Conservation (phyloP, 441 rosid genomes). For the Pelargonium myrrhifolium region DNA sequence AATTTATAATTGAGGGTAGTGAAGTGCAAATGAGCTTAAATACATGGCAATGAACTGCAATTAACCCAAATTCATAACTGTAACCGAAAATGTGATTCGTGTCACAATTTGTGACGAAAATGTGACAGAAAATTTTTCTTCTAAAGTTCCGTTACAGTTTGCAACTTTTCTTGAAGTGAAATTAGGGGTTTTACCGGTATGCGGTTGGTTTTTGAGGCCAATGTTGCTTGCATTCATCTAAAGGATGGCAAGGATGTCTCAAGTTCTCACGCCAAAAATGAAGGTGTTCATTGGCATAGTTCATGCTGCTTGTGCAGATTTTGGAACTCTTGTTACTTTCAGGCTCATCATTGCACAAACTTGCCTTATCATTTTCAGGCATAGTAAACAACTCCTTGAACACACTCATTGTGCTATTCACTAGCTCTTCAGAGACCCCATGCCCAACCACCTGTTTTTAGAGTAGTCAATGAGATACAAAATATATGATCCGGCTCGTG, state of each 20-base stretch:
- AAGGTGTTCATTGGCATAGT: constrained; percentile 18
- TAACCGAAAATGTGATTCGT: no score
- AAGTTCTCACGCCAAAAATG: constrained; percentile 35
- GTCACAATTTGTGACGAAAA: no score
- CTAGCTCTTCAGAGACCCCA: constrained; percentile 21
- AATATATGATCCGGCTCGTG: no score
- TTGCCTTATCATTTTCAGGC: constrained; percentile 6
- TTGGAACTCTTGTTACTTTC: constrained; percentile 1
- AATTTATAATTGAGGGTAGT: no score
- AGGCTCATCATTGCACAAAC: constrained; percentile 8
- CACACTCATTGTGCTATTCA: constrained; percentile 20
- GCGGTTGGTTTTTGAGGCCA: constrained; percentile 38
- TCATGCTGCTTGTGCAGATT: constrained; percentile 19
- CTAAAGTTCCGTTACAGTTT: no score
- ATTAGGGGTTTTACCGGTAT: no score
- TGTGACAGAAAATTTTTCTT: no score
- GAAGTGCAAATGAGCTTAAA: no score
- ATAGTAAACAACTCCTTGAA: constrained; percentile 22
- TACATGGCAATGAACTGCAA: no score
- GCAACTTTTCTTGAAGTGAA: no score
- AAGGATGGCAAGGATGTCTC: constrained; percentile 34
- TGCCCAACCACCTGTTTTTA: constrained; percentile 22
- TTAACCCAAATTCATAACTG: no score
- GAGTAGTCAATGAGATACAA: no score
- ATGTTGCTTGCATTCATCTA: constrained; percentile 20